Conservation (phyloP, 176 grass and related monocot species). For the Hyparrhenia diplandra region DNA sequence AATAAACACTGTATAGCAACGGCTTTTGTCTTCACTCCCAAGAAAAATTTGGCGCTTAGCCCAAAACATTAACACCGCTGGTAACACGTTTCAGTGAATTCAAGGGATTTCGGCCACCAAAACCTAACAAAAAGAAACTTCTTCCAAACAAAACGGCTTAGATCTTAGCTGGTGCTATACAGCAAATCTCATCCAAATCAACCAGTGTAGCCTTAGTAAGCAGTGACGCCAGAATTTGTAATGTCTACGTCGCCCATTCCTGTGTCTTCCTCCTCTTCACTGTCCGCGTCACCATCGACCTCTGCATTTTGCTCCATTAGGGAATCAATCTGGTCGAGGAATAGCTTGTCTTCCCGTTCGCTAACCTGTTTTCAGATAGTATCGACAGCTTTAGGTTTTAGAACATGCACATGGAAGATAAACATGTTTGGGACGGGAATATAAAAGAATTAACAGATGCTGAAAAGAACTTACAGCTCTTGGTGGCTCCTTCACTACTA, state of each 20-base stretch:
- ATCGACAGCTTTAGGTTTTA: neutral
- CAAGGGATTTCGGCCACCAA: neutral
- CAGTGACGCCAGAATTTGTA: constrained; percentile 43
- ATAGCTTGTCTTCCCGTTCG: constrained; percentile 84
- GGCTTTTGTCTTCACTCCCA: constrained; percentile 15
- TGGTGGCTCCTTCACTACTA: constrained; percentile 77
- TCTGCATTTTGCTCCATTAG: constrained; percentile 64
- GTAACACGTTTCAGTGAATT: constrained; percentile 16
- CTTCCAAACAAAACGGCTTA: constrained; percentile 22
- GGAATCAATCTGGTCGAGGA: constrained; percentile 79
- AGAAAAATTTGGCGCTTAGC: constrained; percentile 20
- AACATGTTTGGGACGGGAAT: neutral
- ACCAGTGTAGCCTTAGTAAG: constrained; percentile 22
- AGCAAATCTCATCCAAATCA: constrained; percentile 36
- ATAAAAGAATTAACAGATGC: neutral
- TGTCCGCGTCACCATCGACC: constrained; percentile 85
- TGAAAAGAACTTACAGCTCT: constrained; percentile 79
- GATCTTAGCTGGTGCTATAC: constrained; percentile 42
- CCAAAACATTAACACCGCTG: constrained; percentile 30
- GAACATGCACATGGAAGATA: neutral
- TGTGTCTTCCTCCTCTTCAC: constrained; percentile 92
- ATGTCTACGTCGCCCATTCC: constrained; percentile 81
- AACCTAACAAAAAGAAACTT: constrained; percentile 18
- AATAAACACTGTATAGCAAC: constrained; percentile 15
- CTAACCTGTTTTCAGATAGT: constrained; percentile 59